A percentile compares a stretch with the other conserved stretches of the same genome.
phyloP scores from a whole-genome alignment of 441 rosid genomes.

The Breynia disticha region DNA sequence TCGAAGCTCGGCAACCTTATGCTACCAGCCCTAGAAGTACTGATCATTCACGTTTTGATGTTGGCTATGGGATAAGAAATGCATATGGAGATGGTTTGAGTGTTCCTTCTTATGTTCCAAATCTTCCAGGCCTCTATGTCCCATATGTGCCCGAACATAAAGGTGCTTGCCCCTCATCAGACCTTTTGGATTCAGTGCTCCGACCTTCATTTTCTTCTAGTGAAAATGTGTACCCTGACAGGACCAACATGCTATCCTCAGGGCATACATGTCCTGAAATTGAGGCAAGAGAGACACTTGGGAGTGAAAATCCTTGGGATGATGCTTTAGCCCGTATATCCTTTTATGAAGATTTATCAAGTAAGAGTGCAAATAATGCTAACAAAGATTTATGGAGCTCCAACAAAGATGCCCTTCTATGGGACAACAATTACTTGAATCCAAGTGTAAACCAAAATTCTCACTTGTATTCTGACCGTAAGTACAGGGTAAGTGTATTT shows the following conservation, averaged over 20 bases:
- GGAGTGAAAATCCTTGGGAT: constrained; percentile 12
- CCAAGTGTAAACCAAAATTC: constrained; percentile 4
- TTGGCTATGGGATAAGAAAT: constrained; percentile 18
- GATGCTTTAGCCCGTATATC: constrained; percentile 16
- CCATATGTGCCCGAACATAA: constrained; percentile 7
- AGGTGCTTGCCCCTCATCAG: constrained; percentile 12
- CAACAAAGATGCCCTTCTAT: constrained; percentile 18
- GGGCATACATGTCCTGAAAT: constrained; percentile 18
- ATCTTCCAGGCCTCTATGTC: constrained; percentile 1
- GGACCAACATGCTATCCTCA: constrained; percentile 9
- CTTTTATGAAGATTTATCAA: neutral
- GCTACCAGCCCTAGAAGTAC: constrained; percentile 15
- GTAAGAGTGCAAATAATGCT: neutral
- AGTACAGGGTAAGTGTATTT: constrained; percentile 39
- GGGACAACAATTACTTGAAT: neutral
- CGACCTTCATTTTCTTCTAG: constrained; percentile 6
- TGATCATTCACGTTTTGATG: constrained; percentile 15
- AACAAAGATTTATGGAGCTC: constrained; percentile 9
- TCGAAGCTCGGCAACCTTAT: constrained; percentile 15
- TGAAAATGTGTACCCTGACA: constrained; percentile 16
- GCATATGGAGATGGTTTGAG: constrained; percentile 14
- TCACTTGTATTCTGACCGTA: constrained; percentile 9
- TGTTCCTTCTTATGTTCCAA: constrained; percentile 20
- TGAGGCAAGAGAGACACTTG: constrained; percentile 9
- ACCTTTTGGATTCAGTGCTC: constrained; percentile 9